Percentiles rank a stretch among this genome's conserved stretches.
Conservation (phyloP, 192 early-diverging fungal species). For the Oehlia diaphana region DNA sequence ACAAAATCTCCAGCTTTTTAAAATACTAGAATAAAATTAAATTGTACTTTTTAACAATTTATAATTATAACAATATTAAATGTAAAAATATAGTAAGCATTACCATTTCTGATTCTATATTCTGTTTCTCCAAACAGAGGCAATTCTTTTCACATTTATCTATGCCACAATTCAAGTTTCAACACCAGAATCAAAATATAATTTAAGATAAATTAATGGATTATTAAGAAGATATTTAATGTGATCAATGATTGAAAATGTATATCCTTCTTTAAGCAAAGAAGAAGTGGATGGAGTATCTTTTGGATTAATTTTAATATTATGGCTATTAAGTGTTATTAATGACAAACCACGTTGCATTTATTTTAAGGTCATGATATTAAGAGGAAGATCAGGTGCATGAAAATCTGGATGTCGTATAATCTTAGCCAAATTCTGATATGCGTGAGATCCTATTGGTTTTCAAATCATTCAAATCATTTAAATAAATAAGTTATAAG, state of each 20-base stretch:
- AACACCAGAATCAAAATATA: background rate
- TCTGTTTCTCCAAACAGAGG: too few species aligned
- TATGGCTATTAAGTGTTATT: background rate
- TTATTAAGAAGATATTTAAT: background rate
- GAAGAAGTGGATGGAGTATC: background rate
- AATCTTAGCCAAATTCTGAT: background rate
- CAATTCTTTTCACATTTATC: constrained; percentile 2
- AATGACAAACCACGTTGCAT: background rate
- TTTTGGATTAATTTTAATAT: background rate
- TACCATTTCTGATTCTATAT: too few species aligned
- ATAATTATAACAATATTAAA: too few species aligned
- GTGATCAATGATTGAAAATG: background rate
- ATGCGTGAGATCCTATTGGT: background rate
- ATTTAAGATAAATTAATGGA: background rate
- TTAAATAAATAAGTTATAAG: too few species aligned
- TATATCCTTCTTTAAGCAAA: background rate
- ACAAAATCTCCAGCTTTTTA: too few species aligned
- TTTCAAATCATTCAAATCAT: too few species aligned
- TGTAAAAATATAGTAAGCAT: too few species aligned
- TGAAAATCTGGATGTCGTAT: background rate
- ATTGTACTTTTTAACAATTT: too few species aligned
- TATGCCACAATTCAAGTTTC: background rate
- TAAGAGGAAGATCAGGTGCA: background rate
- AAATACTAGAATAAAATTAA: too few species aligned
- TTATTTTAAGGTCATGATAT: background rate